These are phyloP conservation scores for Starmera quercuum DNA, from an alignment of 805 yeast genomes.

Conservation along the genomic window DNA sequence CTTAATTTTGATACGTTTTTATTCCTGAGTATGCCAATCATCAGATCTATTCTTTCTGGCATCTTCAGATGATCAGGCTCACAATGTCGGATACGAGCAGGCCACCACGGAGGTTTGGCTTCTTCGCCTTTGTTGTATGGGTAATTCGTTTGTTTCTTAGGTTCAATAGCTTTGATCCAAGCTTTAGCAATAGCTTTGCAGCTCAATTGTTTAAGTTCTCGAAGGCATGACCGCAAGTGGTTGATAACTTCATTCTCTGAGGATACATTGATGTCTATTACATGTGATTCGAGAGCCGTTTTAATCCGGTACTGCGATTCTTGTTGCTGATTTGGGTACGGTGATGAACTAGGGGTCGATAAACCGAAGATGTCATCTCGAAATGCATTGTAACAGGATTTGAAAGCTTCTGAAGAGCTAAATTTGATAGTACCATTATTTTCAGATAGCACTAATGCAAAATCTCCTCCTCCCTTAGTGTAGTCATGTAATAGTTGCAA, in stretches of 20 bases:
- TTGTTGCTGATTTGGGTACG: too few species aligned
- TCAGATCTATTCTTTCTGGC: slow-evolving; percentile 42
- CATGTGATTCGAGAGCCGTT: slow-evolving; percentile 1
- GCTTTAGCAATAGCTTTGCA: slow-evolving; percentile 59
- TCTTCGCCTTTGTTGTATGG: slow-evolving; percentile 52
- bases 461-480: too few species aligned
- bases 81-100: slow-evolving; percentile 43
- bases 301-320: neutral
- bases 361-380: too few species aligned
- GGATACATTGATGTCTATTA: slow-evolving; percentile 1
- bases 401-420: too few species aligned
- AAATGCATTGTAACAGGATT: too few species aligned
- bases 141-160: slow-evolving; percentile 51
- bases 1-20: slow-evolving; percentile 2
- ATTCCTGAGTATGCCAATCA: slow-evolving; percentile 30
- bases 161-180: slow-evolving; percentile 63
- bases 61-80: slow-evolving; percentile 73
- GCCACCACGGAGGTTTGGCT: slow-evolving; percentile 70
- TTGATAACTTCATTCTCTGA: neutral
- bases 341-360: too few species aligned
- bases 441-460: too few species aligned
- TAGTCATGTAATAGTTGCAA: too few species aligned
- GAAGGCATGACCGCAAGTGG: slow-evolving; percentile 9
- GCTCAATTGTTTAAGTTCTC: slow-evolving; percentile 30
- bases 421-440: too few species aligned